Percentiles rank a stretch among this genome's conserved stretches.
These are phyloP conservation scores for Podospora didyma DNA, from an alignment of 495 filamentous ascomycete genomes.

Conservation along the genomic window DNA sequence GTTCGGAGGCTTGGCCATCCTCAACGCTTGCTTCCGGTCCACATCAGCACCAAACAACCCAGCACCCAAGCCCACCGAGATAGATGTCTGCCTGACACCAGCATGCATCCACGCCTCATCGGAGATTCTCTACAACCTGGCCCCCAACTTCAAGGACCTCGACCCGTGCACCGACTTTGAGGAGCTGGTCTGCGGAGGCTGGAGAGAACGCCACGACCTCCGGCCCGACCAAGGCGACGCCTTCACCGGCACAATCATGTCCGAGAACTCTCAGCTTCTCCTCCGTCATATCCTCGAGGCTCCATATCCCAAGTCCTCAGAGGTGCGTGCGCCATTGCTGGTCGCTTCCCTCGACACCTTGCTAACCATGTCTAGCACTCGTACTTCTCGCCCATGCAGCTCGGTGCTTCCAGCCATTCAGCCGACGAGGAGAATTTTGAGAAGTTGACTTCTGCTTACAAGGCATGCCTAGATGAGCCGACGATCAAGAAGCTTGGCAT, in stretches of 20 bases:
- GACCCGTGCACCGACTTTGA: slow-evolving; percentile 71
- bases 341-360: too few species aligned
- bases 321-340: too few species aligned
- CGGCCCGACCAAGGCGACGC: slow-evolving; percentile 60
- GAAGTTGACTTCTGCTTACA: slow-evolving; percentile 59
- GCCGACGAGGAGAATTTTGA: slow-evolving; percentile 60
- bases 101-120: too few species aligned
- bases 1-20: too few species aligned
- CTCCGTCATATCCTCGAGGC: slow-evolving; percentile 64
- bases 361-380: slow-evolving; percentile 47
- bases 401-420: slow-evolving; percentile 20
- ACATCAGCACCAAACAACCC: too few species aligned
- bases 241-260: slow-evolving; percentile 57
- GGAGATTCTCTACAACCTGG: slow-evolving; percentile 41
- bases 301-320: slow-evolving; percentile 32
- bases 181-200: slow-evolving; percentile 64
- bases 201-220: slow-evolving; percentile 61
- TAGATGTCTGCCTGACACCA: too few species aligned
- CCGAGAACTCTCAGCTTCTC: slow-evolving; percentile 43
- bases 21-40: too few species aligned
- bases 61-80: too few species aligned
- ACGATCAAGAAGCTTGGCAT: slow-evolving; percentile 50
- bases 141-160: slow-evolving; percentile 57
- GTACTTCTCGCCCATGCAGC: slow-evolving; percentile 38
- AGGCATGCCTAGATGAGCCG: slow-evolving; percentile 61